These are phyloP conservation scores for Kwoniella dendrophila DNA, from an alignment of 768 basidiomycete species.

Conservation along the genomic window DNA sequence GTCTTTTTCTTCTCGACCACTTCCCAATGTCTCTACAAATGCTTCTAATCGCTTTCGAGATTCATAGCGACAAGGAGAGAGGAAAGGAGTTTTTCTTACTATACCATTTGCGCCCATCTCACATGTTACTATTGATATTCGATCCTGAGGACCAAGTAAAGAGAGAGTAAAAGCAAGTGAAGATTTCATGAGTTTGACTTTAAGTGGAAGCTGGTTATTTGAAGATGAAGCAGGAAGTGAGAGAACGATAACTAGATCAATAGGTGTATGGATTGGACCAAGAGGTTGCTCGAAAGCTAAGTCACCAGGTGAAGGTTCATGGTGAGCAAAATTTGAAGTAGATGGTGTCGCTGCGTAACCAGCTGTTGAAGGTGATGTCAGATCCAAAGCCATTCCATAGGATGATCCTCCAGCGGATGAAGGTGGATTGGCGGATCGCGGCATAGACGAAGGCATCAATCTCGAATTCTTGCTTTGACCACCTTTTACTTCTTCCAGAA, in stretches of 20 bases:
- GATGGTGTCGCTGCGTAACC: conserved; percentile 21
- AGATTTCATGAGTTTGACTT: conserved; percentile 82
- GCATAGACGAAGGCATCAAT: conserved; percentile 39
- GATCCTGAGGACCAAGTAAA: conserved; percentile 73
- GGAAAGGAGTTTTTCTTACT: conserved; percentile 91
- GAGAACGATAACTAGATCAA: conserved; percentile 90
- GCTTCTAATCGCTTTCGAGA: conserved; percentile 71
- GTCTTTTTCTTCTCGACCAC: conserved; percentile 59
- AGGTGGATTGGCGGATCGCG: conserved; percentile 16
- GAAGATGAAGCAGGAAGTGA: conserved; percentile 65
- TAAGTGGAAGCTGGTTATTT: conserved; percentile 59
- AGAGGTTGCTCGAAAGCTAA: conserved; percentile 70
- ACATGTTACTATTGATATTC: conserved; percentile 87
- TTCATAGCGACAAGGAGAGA: conserved; percentile 69
- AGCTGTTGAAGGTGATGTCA: conserved; percentile 27
- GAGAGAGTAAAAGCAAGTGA: conserved; percentile 84
- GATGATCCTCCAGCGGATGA: conserved; percentile 8
- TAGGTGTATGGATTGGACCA: conserved; percentile 78
- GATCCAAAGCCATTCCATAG: conserved; percentile 23
- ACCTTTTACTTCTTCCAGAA: conserved; percentile 60
- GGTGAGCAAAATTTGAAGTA: conserved; percentile 56
- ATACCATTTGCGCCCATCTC: conserved; percentile 80
- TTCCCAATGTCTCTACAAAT: conserved; percentile 73
- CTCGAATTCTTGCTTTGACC: conserved; percentile 27
- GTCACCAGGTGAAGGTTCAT: conserved; percentile 66